Percentiles rank a stretch among this genome's conserved stretches.
Evolutionary conservation across 1,284 basidiomycete species (phyloP).

Genomic region (Schizophyllum commune): DNA sequence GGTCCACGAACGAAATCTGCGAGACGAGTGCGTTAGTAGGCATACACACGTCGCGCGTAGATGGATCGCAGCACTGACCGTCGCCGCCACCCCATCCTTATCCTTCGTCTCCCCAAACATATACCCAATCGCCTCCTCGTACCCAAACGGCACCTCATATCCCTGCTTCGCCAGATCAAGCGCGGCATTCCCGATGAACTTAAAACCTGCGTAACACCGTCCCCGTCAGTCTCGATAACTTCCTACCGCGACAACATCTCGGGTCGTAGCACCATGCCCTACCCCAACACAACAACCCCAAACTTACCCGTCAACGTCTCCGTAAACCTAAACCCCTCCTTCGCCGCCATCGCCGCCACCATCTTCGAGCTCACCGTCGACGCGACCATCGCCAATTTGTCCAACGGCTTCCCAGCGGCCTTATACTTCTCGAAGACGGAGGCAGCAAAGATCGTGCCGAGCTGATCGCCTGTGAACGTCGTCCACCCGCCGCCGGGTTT

Average conservation of each 20-base stretch:
- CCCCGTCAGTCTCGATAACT: not conserved
- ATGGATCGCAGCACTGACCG: no score
- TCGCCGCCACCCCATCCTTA: conserved; percentile 78
- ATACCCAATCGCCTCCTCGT: conserved; percentile 85
- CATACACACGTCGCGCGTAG: no score
- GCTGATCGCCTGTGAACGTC: conserved; percentile 78
- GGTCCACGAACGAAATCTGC: conserved; percentile 6
- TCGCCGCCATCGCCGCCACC: conserved; percentile 65
- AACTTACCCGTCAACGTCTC: conserved; percentile 78
- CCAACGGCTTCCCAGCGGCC: conserved; percentile 47
- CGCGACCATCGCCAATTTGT: conserved; percentile 73
- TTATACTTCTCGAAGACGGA: conserved; percentile 54
- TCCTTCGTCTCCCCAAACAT: conserved; percentile 80
- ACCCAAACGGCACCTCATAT: conserved; percentile 72
- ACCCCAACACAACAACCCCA: no score
- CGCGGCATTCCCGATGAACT: conserved; percentile 79
- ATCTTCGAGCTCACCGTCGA: conserved; percentile 87
- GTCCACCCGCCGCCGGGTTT: conserved; percentile 55
- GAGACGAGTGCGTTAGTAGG: not conserved
- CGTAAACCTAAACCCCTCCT: conserved; percentile 73
- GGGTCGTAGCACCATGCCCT: no score
- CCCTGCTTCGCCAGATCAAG: conserved; percentile 56
- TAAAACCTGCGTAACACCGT: conserved; percentile 50
- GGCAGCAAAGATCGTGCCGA: conserved; percentile 70
- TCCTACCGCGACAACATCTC: not conserved